Percentiles rank a stretch among this genome's conserved stretches.
These are phyloP conservation scores for Eragrostis curvula DNA, from an alignment of 176 grass and related monocot species.

Conservation along the genomic window DNA sequence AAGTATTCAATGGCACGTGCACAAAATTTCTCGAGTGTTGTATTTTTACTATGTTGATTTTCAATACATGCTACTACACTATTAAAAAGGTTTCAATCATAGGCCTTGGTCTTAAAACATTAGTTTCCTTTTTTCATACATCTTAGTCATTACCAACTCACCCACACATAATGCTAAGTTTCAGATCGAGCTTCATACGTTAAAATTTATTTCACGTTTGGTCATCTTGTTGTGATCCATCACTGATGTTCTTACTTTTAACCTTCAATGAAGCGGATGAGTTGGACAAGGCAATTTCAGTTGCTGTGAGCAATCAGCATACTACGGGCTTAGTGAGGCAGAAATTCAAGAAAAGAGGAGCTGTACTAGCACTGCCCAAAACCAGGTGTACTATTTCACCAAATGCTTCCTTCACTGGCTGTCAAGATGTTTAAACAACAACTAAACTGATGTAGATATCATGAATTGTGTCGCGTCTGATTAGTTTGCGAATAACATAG, in stretches of 20 bases:
- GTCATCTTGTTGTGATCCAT: neutral
- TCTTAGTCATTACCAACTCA: slow-evolving; percentile 1
- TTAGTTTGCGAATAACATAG: slow-evolving; percentile 45
- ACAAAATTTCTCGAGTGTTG: neutral
- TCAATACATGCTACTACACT: neutral
- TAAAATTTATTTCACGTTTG: neutral
- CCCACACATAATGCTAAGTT: neutral
- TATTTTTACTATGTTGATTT: neutral
- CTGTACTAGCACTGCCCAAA: slow-evolving; percentile 71
- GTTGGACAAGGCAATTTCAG: slow-evolving; percentile 81
- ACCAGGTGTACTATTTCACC: slow-evolving; percentile 56
- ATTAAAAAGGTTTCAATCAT: neutral
- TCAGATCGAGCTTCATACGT: neutral
- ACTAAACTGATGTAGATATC: neutral
- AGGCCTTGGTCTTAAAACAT: neutral
- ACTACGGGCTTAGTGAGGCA: slow-evolving; percentile 80
- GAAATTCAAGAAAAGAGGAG: slow-evolving; percentile 79
- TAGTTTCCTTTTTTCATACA: neutral
- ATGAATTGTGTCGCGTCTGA: slow-evolving; percentile 7
- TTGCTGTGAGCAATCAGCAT: slow-evolving; percentile 78
- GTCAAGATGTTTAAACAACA: slow-evolving; percentile 16
- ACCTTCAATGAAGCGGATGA: slow-evolving; percentile 77
- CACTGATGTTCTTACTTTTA: slow-evolving; percentile 4
- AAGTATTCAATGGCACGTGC: slow-evolving; percentile 92
- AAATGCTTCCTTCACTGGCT: neutral